Evolutionary conservation across 441 rosid species (phyloP).

Genomic region (Jatropha multifida): DNA sequence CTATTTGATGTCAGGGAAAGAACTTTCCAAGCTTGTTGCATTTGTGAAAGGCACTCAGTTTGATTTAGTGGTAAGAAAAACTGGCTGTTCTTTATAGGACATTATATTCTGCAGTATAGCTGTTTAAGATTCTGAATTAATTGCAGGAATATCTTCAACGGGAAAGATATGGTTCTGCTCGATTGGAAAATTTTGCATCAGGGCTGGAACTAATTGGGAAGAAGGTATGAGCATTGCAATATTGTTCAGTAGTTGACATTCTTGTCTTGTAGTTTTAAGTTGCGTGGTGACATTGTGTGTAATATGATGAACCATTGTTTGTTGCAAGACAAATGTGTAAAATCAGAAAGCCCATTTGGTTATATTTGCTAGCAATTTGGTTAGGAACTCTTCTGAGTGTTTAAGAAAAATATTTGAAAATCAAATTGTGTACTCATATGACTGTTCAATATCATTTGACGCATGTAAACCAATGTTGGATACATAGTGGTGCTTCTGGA

Average conservation of each 20-base stretch:
- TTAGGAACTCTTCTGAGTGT: not conserved
- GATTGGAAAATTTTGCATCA: conserved; percentile 86
- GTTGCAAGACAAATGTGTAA: not conserved
- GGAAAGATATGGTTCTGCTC: conserved; percentile 84
- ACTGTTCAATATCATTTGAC: not conserved
- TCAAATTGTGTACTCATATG: not conserved
- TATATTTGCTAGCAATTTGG: not conserved
- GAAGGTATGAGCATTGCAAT: conserved; percentile 48
- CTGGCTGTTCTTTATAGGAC: conserved; percentile 5
- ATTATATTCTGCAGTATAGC: conserved; percentile 19
- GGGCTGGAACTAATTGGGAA: conserved; percentile 90
- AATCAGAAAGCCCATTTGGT: not conserved
- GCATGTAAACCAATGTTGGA: not conserved
- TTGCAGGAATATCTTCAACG: conserved; percentile 95
- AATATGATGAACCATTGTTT: not conserved
- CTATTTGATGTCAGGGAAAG: conserved; percentile 96
- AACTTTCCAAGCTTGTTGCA: conserved; percentile 97
- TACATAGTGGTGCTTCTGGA: not conserved
- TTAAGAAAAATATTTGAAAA: not conserved
- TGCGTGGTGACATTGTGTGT: not conserved
- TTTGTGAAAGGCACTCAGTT: conserved; percentile 99
- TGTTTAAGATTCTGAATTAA: conserved; percentile 21
- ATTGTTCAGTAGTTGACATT: not conserved
- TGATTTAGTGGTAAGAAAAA: conserved; percentile 85
- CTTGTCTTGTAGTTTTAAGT: not conserved